Evolutionary conservation across 352 stramenopile species (phyloP), one percentile per base, ranked within the genome.

Genomic region (Phytophthora citricola): DNA sequence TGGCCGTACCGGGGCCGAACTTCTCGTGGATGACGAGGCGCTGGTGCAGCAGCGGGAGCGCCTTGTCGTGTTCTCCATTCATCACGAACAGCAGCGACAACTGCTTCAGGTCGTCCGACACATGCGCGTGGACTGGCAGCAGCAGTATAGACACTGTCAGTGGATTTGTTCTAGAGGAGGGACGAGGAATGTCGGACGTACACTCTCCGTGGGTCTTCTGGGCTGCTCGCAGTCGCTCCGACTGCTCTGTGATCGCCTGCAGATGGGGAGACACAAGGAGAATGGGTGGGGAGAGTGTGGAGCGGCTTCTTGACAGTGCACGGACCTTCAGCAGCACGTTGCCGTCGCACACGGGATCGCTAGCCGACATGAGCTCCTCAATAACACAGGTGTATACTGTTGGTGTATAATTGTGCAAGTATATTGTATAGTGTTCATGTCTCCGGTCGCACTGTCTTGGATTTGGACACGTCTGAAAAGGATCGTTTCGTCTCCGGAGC

Each of bases 11-110:
- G 7, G 83, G 81, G 0, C 85, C 85, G 58, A 81, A 87, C 61
- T 93, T 93, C 54, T 93, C 85, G 62, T 93, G 85, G 70, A 93
- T 93, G 29, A 93, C 85, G n/a, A 93, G 79, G 2, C 83, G 82
- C 60, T 78, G 80, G 60, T 93, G 85, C 46, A 93, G 76, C 61
- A 91, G 71, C 24, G 76, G 74, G 27, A 93, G 77, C 49, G 85
- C 83, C 61, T 89, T 79, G 39, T 87, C 81, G 66, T 85, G 73
- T 32, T 81, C 79, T 36, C 85, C 79, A 41, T 79, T 79, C 81
- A 93, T 91, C 57, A 80, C 87, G 67, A 78, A 86, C 58, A 91
- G 80, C 51, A 89, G 60, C 34, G 81, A 80, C 32, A 91, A 70
- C 60, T 93, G 82, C 52, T 76, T 78, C 29, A 93, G 73, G 36